Percentiles rank a stretch among this genome's conserved stretches.
These are phyloP conservation scores for Nakazawaea holstii DNA, from an alignment of 805 yeast species.

Conservation along the genomic window DNA sequence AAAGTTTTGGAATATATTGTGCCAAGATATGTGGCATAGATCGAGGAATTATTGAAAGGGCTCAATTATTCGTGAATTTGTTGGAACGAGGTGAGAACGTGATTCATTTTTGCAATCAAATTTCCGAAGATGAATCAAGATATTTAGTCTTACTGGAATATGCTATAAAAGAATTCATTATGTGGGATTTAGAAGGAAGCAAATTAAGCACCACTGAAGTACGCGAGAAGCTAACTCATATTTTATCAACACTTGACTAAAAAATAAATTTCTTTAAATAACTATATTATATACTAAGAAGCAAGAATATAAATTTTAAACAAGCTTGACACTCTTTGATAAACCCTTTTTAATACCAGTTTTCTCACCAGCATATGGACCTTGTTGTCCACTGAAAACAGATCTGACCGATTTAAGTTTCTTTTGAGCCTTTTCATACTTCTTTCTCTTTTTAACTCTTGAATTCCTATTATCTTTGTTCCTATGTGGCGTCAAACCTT, in stretches of 20 bases:
- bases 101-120: slow-evolving; percentile 14
- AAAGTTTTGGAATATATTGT: slow-evolving; percentile 35
- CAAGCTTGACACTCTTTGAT: slow-evolving; percentile 80
- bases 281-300: no score
- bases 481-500: slow-evolving; percentile 90
- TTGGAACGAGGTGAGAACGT: slow-evolving; percentile 16
- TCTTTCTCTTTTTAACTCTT: slow-evolving; percentile 97
- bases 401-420: slow-evolving; percentile 86
- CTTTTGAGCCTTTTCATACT: slow-evolving; percentile 92
- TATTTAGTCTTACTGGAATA: slow-evolving; percentile 9
- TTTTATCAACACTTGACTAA: background rate
- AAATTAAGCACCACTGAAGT: slow-evolving; percentile 2
- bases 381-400: slow-evolving; percentile 70
- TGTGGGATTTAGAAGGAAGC: slow-evolving; percentile 24
- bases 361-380: slow-evolving; percentile 88
- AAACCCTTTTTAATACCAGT: slow-evolving; percentile 96
- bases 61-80: slow-evolving; percentile 20
- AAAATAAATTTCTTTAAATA: background rate
- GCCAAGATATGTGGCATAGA: slow-evolving; percentile 34
- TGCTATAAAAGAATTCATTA: slow-evolving; percentile 18
- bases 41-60: slow-evolving; percentile 24
- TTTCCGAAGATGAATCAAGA: slow-evolving; percentile 16
- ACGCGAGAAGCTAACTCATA: slow-evolving; percentile 9
- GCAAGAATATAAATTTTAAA: slow-evolving; percentile 13
- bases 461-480: slow-evolving; percentile 93